phyloP scores from a whole-genome alignment of 768 basidiomycete genomes.

The Pleurotus platypus region DNA sequence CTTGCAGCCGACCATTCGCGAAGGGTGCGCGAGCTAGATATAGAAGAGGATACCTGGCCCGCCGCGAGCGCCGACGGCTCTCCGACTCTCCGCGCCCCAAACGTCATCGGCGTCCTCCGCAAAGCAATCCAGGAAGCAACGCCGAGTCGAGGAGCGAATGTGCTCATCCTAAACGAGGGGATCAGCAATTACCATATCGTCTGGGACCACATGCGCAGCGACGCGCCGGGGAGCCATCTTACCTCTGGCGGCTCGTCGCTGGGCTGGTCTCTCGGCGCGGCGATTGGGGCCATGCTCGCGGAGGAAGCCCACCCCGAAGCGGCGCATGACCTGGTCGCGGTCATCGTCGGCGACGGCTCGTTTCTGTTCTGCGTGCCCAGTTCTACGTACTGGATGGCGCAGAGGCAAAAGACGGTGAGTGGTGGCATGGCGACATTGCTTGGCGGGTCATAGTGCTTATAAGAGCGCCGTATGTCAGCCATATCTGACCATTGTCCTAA shows the following conservation, averaged over 20 bases:
- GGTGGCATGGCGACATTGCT: not conserved
- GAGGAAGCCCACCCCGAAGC: constrained; percentile 20
- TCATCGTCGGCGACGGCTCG: constrained; percentile 67
- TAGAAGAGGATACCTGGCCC: constrained; percentile 25
- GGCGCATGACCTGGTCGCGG: constrained; percentile 49
- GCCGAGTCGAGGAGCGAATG: constrained; percentile 29
- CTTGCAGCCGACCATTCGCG: constrained; percentile 5
- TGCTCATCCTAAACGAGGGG: constrained; percentile 58
- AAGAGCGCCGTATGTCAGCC: constrained; percentile 36
- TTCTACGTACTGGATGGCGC: constrained; percentile 71
- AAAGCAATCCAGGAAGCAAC: constrained; percentile 34
- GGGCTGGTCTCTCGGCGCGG: constrained; percentile 66
- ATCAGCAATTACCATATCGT: constrained; percentile 53
- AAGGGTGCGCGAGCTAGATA: constrained; percentile 21
- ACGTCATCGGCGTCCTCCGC: constrained; percentile 48
- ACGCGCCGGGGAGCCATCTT: constrained; percentile 45
- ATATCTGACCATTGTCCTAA: constrained; percentile 66
- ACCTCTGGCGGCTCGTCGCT: constrained; percentile 63
- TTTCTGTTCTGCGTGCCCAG: constrained; percentile 66
- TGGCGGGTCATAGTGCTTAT: not conserved
- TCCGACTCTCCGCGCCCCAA: constrained; percentile 35
- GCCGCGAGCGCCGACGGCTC: constrained; percentile 2
- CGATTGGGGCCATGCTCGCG: constrained; percentile 55
- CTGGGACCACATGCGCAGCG: constrained; percentile 58
- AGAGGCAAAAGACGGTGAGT: constrained; percentile 60